phyloP scores from a whole-genome alignment of 176 grass and related monocot genomes.

The Dactylis glomerata region DNA sequence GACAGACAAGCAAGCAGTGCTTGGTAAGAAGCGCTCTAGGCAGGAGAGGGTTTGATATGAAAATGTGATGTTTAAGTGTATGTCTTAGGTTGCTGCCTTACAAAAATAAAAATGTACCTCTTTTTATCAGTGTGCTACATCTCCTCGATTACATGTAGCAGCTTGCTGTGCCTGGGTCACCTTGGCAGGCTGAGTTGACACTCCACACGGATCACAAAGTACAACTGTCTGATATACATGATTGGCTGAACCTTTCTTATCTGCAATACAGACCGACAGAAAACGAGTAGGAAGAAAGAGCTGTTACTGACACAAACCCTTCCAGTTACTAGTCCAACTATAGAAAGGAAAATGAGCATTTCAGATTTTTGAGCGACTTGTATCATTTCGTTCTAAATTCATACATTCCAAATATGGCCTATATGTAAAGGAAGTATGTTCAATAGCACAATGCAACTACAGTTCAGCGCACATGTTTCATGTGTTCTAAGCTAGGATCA shows the following conservation, averaged over 20 bases:
- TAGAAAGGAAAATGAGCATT: not conserved
- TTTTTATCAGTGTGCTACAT: not conserved
- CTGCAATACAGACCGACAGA: not conserved
- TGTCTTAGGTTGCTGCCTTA: not conserved
- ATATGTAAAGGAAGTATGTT: not conserved
- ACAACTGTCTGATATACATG: not conserved
- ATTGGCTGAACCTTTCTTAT: not conserved
- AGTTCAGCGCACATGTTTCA: not conserved
- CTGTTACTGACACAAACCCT: not conserved
- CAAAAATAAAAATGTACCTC: not conserved
- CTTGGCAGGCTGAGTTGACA: not conserved
- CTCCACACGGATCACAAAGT: not conserved
- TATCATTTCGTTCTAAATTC: not conserved
- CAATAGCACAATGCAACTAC: no score
- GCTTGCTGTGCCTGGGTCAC: not conserved
- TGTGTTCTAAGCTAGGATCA: not conserved
- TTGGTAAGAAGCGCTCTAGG: conserved; percentile 8
- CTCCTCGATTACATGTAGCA: not conserved
- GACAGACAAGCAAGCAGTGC: not conserved
- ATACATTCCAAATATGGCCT: not conserved
- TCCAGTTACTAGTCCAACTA: not conserved
- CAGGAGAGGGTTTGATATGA: not conserved
- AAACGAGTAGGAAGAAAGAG: not conserved
- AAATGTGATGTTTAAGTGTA: not conserved
- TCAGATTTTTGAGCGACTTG: not conserved